Base-by-base conservation (phyloP, 73 alveolate species). In the Paramecium sexaurelia region DNA sequence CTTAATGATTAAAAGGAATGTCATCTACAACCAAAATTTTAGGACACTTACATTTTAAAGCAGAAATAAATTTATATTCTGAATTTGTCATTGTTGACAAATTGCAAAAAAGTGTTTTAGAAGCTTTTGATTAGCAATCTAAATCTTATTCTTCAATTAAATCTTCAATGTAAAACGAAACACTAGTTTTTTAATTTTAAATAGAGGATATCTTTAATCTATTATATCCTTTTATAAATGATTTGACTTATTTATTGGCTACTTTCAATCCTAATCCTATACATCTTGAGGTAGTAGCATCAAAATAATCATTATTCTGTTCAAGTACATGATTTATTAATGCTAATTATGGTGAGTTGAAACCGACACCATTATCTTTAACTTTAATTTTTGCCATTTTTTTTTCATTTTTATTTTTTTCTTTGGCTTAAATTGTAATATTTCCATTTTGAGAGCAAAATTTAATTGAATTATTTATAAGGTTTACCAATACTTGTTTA, bases 191-290 rank as follows among this genome's bases (percentile, higher is more conserved):
- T 17, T 45, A 20, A 45, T 78, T 78, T 6, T 20, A 3, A 20
- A 15, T 45, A 17, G 90, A 78, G 8, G 15, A 20, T 19, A 78
- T 39, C 6, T 78, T 78, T 32, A 78, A 15, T 7, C 45, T 35
- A 3, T 73, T 73, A 33, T 73, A 15, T n/a, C n/a, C n/a, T n/a
- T n/a, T n/a, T n/a, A n/a, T n/a, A n/a, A n/a, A n/a, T n/a, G n/a
- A n/a, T n/a, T n/a, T n/a, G n/a, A n/a, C n/a, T n/a, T n/a, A 43
- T 78, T n/a, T 78, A 19, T 43, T 41, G 5, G 90, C 90, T 6
- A 78, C 90, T 36, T 78, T 78, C 41, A 78, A 41, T 39, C 90
- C 90, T 24, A 78, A 78, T 5, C 90, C 90, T n/a, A n/a, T n/a
- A n/a, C n/a, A n/a, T n/a, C n/a, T n/a, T n/a, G n/a, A n/a, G n/a